Conservation (phyloP, 78 protist genomes). For the Isochrysis galbana region DNA sequence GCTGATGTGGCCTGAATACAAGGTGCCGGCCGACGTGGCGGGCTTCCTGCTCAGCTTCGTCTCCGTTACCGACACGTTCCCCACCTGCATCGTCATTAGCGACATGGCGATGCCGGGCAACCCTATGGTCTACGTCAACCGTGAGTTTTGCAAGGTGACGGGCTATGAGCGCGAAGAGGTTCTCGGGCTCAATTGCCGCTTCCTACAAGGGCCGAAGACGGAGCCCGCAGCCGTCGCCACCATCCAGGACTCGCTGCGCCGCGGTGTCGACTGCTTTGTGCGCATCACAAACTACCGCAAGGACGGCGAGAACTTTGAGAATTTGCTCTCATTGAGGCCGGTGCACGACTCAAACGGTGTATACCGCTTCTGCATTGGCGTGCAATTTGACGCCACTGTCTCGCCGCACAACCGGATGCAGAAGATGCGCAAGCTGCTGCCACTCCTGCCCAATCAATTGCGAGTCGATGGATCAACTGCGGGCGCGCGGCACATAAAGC, state of each 20-base stretch:
- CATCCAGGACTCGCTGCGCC: background rate
- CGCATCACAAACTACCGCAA: background rate
- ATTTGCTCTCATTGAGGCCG: background rate
- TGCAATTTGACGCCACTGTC: background rate
- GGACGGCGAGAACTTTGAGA: background rate
- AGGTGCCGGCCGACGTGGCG: background rate
- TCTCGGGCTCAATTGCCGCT: slow-evolving; percentile 27
- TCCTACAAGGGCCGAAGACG: slow-evolving; percentile 35
- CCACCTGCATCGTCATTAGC: background rate
- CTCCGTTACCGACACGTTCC: background rate
- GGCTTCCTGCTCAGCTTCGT: background rate
- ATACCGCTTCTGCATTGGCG: slow-evolving; percentile 11
- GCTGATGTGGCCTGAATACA: background rate
- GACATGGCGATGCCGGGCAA: slow-evolving; percentile 3
- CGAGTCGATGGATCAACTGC: background rate
- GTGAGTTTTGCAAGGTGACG: background rate
- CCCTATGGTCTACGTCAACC: background rate
- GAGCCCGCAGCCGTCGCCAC: background rate
- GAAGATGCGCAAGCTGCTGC: background rate
- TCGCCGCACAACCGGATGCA: background rate
- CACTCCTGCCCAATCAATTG: background rate
- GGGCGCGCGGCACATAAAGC: background rate
- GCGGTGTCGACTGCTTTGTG: background rate
- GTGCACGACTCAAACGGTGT: background rate
- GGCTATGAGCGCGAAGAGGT: background rate